These are phyloP conservation scores for Canavalia ensiformis DNA, from an alignment of 306 rosid species.

Conservation along the genomic window DNA sequence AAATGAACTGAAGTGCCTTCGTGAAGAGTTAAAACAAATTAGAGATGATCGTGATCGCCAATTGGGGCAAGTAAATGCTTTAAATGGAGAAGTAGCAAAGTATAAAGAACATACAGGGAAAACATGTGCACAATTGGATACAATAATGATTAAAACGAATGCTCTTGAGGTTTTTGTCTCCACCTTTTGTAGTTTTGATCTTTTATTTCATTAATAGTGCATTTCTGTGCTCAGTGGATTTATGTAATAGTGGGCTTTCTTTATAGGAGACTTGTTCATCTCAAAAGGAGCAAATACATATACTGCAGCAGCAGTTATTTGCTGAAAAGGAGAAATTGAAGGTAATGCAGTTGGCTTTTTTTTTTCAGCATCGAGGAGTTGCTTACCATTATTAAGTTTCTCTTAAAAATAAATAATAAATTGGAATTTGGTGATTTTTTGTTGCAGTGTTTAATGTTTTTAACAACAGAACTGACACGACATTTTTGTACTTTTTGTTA, in stretches of 20 bases:
- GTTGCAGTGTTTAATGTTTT: slow-evolving; percentile 7
- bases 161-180: slow-evolving; percentile 70
- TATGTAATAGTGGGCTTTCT: slow-evolving; percentile 28
- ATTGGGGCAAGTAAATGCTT: slow-evolving; percentile 58
- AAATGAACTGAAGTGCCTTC: slow-evolving; percentile 73
- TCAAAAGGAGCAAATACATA: slow-evolving; percentile 68
- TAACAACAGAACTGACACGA: slow-evolving; percentile 6
- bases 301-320: slow-evolving; percentile 61
- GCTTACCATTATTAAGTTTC: not conserved
- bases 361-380: slow-evolving; percentile 19
- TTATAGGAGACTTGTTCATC: slow-evolving; percentile 79
- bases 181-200: not conserved
- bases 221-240: slow-evolving; percentile 17
- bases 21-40: slow-evolving; percentile 76
- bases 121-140: slow-evolving; percentile 69
- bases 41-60: slow-evolving; percentile 87
- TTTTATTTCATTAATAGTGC: not conserved
- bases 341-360: slow-evolving; percentile 54
- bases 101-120: slow-evolving; percentile 57
- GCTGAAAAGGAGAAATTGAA: slow-evolving; percentile 75
- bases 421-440: slow-evolving; percentile 20
- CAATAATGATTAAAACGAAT: slow-evolving; percentile 63
- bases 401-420: not conserved
- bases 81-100: slow-evolving; percentile 65
- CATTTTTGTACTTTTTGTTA: slow-evolving; percentile 40